Conservation (phyloP, 1,284 basidiomycete species). For the Ceratobasidium sp. region DNA sequence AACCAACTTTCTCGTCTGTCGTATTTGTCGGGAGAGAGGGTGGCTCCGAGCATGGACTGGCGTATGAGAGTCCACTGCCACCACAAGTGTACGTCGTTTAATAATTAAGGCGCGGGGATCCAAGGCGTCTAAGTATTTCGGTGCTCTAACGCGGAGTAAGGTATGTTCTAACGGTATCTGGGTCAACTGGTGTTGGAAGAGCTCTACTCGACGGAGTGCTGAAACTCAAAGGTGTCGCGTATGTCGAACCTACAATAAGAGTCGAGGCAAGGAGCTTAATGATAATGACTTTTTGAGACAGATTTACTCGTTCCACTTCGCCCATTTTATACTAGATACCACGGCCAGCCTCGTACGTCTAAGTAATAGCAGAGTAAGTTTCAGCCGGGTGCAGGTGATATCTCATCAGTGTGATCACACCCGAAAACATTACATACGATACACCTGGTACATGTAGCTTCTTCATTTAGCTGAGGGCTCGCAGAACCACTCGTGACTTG, state of each 20-base stretch:
- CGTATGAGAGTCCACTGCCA: slow-evolving; percentile 63
- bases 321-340: too few species aligned
- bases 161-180: slow-evolving; percentile 58
- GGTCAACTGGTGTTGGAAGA: slow-evolving; percentile 58
- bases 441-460: too few species aligned
- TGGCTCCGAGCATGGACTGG: slow-evolving; percentile 56
- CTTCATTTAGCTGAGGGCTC: too few species aligned
- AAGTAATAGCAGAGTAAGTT: too few species aligned
- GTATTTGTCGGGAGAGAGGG: slow-evolving; percentile 66
- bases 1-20: slow-evolving; percentile 66
- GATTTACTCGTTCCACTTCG: too few species aligned
- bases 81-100: slow-evolving; percentile 55
- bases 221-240: not conserved
- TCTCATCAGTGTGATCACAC: too few species aligned
- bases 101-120: not conserved
- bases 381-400: too few species aligned
- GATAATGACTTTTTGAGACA: not conserved
- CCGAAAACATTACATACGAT: too few species aligned
- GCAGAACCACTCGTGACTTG: too few species aligned
- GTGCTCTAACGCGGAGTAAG: slow-evolving; percentile 56
- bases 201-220: slow-evolving; percentile 50
- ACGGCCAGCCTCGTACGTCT: too few species aligned
- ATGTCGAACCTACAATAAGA: not conserved
- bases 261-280: not conserved
- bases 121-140: not conserved